Evolutionary conservation across 805 yeast species (phyloP), one percentile per base, ranked within the genome.

Genomic region (Ogataea zsoltii): DNA sequence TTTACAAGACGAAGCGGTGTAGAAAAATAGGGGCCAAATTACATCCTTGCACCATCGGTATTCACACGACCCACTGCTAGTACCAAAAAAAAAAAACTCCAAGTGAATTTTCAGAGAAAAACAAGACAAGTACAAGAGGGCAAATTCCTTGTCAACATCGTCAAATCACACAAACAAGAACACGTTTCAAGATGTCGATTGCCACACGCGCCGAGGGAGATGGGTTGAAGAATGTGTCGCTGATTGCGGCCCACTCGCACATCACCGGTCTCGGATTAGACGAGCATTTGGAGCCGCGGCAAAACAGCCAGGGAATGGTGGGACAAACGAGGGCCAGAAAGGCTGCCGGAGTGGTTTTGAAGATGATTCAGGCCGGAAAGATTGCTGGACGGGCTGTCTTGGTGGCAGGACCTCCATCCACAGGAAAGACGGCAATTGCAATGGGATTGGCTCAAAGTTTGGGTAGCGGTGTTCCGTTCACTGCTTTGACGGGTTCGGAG

Each of bases 351-450:
- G 85, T 94, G 44, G 79, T 94, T 51, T 96, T 92, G 32, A 97
- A 94, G 68, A 75, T 94, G 69, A 89, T 94, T 70, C 91, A 90
- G 68, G 83, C 88, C 26, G 89, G 88, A 59, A 88, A 84, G 67
- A 86, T 94, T 84, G 85, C 96, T 41, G 99, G 99, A 23, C 87
- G 92, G 61, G 98, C 97, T n/a, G 82, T 94, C 41, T 69, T 94
- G 49, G 75, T 94, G 44, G 98, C 99, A 0, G 99, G 99, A 42
- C 96, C 96, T 5, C 98, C 99, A 9, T 97, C 98, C 0, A 92
- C 98, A 5, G 99, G 99, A 63, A 94, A 94, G 66, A 94, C 99
- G 2, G 99, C 99, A 1, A 76, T 94, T 59, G 98, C 98, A 0
- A 75, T 94, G 58, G 99, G 97, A 1, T 83, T 94, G 45, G 88